Percentiles rank a stretch among this genome's conserved stretches.
Conservation (phyloP, 2,329 filamentous ascomycete species). For the Westerdykella sp. region DNA sequence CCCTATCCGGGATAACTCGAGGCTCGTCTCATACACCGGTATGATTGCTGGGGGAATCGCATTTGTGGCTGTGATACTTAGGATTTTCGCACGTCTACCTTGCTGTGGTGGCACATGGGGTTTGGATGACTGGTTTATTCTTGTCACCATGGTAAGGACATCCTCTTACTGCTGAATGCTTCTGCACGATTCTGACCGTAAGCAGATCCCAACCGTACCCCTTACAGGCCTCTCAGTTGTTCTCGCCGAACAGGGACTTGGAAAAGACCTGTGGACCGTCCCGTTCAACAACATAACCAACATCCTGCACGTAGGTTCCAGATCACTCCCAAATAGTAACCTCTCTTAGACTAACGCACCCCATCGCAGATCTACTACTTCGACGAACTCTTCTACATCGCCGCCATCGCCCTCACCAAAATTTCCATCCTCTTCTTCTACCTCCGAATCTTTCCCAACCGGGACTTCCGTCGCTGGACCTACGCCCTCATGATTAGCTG, state of each 20-base stretch:
- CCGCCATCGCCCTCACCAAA: slow-evolving; percentile 19
- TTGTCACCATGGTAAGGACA: slow-evolving; percentile 31
- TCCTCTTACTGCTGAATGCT: neutral
- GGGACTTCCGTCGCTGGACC: slow-evolving; percentile 10
- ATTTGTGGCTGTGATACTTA: slow-evolving; percentile 28
- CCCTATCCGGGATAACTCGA: slow-evolving; percentile 33
- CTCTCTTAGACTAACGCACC: neutral
- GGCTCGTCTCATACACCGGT: slow-evolving; percentile 26
- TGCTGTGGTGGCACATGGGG: slow-evolving; percentile 35
- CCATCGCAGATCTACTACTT: slow-evolving; percentile 17
- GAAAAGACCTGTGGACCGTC: slow-evolving; percentile 49
- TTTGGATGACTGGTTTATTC: slow-evolving; percentile 37
- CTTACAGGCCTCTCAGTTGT: slow-evolving; percentile 15
- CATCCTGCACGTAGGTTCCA: slow-evolving; percentile 33
- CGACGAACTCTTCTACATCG: slow-evolving; percentile 17
- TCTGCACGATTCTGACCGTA: slow-evolving; percentile 2
- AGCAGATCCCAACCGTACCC: slow-evolving; percentile 13
- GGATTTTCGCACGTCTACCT: slow-evolving; percentile 32
- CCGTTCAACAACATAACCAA: slow-evolving; percentile 38
- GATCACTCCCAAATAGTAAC: neutral
- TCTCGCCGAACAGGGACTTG: slow-evolving; percentile 39
- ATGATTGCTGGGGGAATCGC: slow-evolving; percentile 32
- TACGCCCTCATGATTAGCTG: slow-evolving; percentile 12
- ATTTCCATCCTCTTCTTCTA: slow-evolving; percentile 27
- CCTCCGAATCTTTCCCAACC: slow-evolving; percentile 26